These are phyloP conservation scores for Botryotinia calthae DNA, from an alignment of 2,329 filamentous ascomycete genomes.

Conservation along the genomic window DNA sequence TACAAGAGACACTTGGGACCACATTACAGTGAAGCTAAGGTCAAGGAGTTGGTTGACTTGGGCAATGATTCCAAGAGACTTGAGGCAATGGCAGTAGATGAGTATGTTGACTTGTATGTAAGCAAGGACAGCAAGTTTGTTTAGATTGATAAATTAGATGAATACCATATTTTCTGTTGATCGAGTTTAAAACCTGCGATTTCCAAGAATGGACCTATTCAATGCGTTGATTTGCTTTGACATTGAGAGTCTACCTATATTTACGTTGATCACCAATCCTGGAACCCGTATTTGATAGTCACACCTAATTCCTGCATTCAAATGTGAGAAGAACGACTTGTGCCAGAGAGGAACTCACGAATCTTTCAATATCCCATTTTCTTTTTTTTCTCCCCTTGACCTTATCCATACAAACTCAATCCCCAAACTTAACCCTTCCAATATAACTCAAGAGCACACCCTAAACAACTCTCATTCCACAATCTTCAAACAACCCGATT, in stretches of 20 bases:
- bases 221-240: background rate
- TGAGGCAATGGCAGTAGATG: conserved; percentile 79
- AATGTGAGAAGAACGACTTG: too few species aligned
- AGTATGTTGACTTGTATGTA: conserved; percentile 85
- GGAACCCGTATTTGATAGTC: too few species aligned
- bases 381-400: background rate
- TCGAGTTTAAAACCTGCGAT: background rate
- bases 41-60: conserved; percentile 79
- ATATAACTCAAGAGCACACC: too few species aligned
- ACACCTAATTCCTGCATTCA: too few species aligned
- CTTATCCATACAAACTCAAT: too few species aligned
- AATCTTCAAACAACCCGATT: too few species aligned
- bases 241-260: too few species aligned
- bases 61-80: conserved; percentile 72
- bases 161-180: conserved; percentile 37
- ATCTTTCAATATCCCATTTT: background rate
- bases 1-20: conserved; percentile 88
- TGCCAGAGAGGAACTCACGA: too few species aligned
- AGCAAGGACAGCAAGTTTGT: conserved; percentile 60
- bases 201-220: background rate
- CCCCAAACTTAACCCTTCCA: too few species aligned
- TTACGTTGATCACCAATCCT: too few species aligned
- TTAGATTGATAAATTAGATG: conserved; percentile 7
- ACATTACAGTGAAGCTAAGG: conserved; percentile 73
- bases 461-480: too few species aligned